Percentiles rank a stretch among this genome's conserved stretches.
Conservation (phyloP, 2,329 filamentous ascomycete genomes). For the Penicillium sp. region DNA sequence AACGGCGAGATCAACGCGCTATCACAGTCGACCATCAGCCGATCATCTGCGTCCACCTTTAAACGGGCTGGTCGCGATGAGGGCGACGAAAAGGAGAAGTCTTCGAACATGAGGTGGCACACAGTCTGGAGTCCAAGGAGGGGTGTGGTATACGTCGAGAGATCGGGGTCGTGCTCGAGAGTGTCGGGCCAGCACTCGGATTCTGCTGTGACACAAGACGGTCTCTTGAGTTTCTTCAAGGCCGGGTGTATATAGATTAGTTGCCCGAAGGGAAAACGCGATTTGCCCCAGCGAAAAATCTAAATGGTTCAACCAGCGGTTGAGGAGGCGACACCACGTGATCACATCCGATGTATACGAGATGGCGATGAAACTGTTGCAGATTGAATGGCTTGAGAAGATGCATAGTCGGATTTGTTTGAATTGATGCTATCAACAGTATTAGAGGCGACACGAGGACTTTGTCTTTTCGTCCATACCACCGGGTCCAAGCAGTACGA, state of each 20-base stretch:
- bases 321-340: constrained; percentile 10
- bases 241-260: constrained; percentile 4
- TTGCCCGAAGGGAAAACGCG: neutral
- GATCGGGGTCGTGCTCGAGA: constrained; percentile 1
- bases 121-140: neutral
- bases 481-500: too few relatives aligned
- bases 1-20: constrained; percentile 37
- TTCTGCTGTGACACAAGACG: constrained; percentile 8
- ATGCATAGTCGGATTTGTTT: too few relatives aligned
- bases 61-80: constrained; percentile 29
- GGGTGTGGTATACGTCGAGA: neutral
- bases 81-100: constrained; percentile 39
- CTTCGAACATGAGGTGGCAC: constrained; percentile 35
- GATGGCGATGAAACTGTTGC: neutral
- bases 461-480: too few relatives aligned
- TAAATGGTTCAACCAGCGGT: constrained; percentile 3
- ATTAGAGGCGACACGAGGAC: too few relatives aligned
- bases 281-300: constrained; percentile 11
- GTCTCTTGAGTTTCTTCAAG: constrained; percentile 2
- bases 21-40: constrained; percentile 34
- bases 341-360: neutral
- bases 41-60: constrained; percentile 30
- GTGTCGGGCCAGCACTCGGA: constrained; percentile 8
- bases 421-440: too few relatives aligned
- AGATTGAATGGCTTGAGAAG: neutral